Evolutionary conservation across 257 asterid species (phyloP), one percentile per base, ranked within the genome.

Genomic region (Capsicum pubescens): DNA sequence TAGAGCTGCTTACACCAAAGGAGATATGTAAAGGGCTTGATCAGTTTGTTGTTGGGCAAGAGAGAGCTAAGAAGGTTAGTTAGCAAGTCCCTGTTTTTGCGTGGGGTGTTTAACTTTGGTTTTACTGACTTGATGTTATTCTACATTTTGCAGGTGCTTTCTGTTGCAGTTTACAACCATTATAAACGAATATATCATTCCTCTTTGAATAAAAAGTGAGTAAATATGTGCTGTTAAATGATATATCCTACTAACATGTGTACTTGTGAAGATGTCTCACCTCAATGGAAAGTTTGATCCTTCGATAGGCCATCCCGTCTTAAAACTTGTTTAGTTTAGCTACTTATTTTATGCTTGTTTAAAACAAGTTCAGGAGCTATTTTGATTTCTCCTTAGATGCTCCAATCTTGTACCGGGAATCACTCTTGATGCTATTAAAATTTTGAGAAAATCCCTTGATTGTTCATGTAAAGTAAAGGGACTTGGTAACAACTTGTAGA

Each of bases 111-210:
- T 9, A 26, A 26, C n/a, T 26, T 54, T 52, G 63, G 61, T 76
- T 26, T 54, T 76, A 52, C 46, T 76, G 64, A 52, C 63, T 8
- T 76, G 64, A 76, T 69, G 42, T 39, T 26, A 26, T 26, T 14
- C 64, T 76, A 32, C 83, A 71, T 39, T 84, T 79, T 88, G 76
- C 94, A 95, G 99, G 99, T 94, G 86, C 95, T 95, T 74, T 90
- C 99, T 69, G 99, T 94, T 71, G 99, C 99, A 71, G 95, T 95
- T 87, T 95, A 95, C 91, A 95, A 95, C 83, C 99, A 95, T 90
- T 95, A 94, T 89, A 94, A 95, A 90, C 89, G 99, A 87, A 90
- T 95, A 84, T 87, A 90, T 63, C 90, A 94, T 71, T 55, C 91
- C 83, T 80, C 91, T 3, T 84, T 86, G 84, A 89, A 88, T 70